Evolutionary conservation across 352 stramenopile species (phyloP), one percentile per base, ranked within the genome.

Genomic region (Pythium plurisporium): DNA sequence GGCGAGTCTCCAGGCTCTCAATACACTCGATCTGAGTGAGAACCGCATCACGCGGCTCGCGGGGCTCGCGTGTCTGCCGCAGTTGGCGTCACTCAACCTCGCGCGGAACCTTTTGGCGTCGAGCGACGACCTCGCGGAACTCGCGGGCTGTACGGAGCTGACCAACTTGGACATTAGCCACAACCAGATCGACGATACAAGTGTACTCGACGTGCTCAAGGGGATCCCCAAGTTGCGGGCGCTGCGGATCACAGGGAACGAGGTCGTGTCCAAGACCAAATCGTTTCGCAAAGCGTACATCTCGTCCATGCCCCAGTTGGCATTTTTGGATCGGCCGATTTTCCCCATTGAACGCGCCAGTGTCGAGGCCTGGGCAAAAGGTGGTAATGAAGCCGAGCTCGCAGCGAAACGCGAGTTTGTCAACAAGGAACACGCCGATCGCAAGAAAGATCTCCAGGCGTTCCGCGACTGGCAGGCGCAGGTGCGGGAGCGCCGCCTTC

Each of bases 261-360:
- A 87, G 0, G 72, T 96, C 40, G 86, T 98, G 15, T 96, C 87
- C 51, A 81, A 74, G 61, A 97, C 94, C 23, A 87, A 82, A 56
- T 86, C 94, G 56, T 99, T 98, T 63, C 89, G 94, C 45, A 98
- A 98, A 66, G 84, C 82, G 17, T 83, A 97, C 46, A 85, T 99
- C 37, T 81, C 83, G 36, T 70, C 76, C n/a, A 85, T 96, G 46
- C 73, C 72, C 30, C 60, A 78, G 10, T 59, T 99, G 30, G 77
- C 78, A 25, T 97, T 97, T 59, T 75, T 99, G n/a, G 96, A 98
- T 61, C 80, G 94, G 19, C 95, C 96, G 1, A 86, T 99, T 36
- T 98, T 98, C 59, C 90, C 95, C 1, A 73, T 91, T 17, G 96
- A 99, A 55, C 79, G 91, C 22, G 64, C 73, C 0, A 74, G 72